Base-by-base conservation (phyloP, 306 rosid species). In the Cucumis hystrix region DNA sequence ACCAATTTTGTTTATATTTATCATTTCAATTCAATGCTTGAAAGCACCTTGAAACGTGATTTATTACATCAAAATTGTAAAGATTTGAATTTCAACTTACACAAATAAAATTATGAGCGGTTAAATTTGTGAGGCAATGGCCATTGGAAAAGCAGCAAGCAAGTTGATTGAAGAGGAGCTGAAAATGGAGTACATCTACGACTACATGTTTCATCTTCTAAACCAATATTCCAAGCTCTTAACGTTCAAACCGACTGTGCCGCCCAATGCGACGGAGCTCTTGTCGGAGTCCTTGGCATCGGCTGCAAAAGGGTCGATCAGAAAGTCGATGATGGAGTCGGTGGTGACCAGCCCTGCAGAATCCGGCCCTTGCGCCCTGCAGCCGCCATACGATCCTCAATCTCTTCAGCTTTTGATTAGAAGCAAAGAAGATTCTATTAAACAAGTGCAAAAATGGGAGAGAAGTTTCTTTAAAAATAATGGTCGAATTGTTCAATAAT, bases 121-220 rank as follows among this genome's bases (percentile, higher is more conserved):
- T 28, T 2, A 28, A 0, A 28, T 40, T 18, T 68, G 20, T 47
- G 72, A 92, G 96, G 98, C 96, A 56, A 85, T 84, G 16, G 69
- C 59, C 12, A 88, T 91, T 39, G 96, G 98, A 37, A 83, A 87
- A 82, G 82, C 87, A 4, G 97, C 88, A 30, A 88, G 87, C 79
- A 63, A 80, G 21, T 87, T 93, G 82, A 83, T 91, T 39, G 89
- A 86, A 63, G 87, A 91, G 62, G 97, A 93, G 54, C 45, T 93
- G 65, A 93, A 85, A 70, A 91, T 91, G 97, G 97, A 91, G 35
- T 73, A 82, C 47, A 89, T 93, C 21, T 93, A 91, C 30, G 97
- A 91, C 75, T 91, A 91, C 91, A 89, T 93, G 97, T 89, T 87
- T 79, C 96, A 89, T 86, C 89, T 93, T 23, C 40, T 93, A 21